A percentile compares a stretch with the other conserved stretches of the same genome.
These are phyloP conservation scores for Microbotryum saponariae DNA, from an alignment of 1,284 basidiomycete species.

Conservation along the genomic window DNA sequence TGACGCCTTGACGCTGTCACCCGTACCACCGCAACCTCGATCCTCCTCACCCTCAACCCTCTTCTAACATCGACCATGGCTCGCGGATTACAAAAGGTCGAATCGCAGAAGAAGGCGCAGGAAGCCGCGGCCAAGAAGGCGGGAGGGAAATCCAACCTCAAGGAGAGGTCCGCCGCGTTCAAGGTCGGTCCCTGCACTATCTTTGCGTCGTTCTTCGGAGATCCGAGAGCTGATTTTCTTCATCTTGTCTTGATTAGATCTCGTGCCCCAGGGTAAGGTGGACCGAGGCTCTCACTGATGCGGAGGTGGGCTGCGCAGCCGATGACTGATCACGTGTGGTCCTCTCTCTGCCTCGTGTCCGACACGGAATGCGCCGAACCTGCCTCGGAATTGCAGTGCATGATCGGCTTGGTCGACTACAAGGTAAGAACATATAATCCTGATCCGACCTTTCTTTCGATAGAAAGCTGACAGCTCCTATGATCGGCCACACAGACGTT, in stretches of 20 bases:
- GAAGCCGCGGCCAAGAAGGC: background rate
- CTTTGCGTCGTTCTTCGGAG: background rate
- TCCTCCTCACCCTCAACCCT: background rate
- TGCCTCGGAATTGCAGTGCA: background rate
- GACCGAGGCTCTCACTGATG: background rate
- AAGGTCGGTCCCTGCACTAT: background rate
- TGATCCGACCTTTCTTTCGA: background rate
- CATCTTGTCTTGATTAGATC: too few species aligned
- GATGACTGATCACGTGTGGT: background rate
- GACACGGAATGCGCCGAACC: background rate
- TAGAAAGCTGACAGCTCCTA: background rate
- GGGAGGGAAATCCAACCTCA: background rate
- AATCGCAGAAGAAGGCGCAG: conserved; percentile 2
- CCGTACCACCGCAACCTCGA: too few species aligned
- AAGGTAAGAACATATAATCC: background rate
- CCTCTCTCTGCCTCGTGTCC: too few species aligned
- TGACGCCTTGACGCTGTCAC: too few species aligned
- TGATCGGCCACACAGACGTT: background rate
- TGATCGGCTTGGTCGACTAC: background rate
- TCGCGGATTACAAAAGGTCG: conserved; percentile 1
- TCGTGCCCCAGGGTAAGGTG: too few species aligned
- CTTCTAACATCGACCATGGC: background rate
- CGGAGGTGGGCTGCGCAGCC: background rate
- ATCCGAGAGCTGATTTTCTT: too few species aligned
- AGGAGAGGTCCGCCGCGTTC: background rate